Conservation (phyloP, 257 asterid genomes). For the Nicotiana knightiana region DNA sequence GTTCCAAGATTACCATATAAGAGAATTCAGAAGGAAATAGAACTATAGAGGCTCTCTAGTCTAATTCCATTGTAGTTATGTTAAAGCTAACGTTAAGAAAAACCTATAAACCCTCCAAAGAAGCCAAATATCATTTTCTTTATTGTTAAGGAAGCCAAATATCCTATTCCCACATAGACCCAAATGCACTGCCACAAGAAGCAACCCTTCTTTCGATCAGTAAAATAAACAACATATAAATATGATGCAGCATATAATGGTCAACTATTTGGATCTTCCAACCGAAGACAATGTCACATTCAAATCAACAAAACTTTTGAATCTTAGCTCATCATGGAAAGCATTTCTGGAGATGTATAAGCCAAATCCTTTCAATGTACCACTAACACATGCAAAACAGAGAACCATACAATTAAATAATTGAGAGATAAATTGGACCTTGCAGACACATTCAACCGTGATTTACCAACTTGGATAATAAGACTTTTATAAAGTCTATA, state of each 20-base stretch:
- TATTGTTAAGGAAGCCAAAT: background rate
- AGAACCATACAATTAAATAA: background rate
- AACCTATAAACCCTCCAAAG: background rate
- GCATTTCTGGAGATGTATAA: background rate
- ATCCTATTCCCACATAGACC: background rate
- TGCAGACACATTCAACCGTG: background rate
- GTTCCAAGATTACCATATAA: background rate
- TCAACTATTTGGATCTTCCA: background rate
- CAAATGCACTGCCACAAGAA: background rate
- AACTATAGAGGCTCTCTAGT: background rate
- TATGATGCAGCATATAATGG: background rate
- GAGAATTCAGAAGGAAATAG: background rate
- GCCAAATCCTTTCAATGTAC: background rate
- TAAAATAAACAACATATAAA: background rate
- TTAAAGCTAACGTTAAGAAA: background rate
- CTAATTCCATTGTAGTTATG: background rate
- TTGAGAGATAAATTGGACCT: background rate
- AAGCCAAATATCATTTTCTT: background rate
- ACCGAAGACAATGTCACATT: background rate
- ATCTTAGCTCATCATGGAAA: background rate
- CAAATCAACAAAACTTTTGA: background rate
- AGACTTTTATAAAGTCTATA: background rate
- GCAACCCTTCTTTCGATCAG: background rate
- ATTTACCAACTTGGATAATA: background rate
- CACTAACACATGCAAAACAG: background rate